Conservation (phyloP, 2,329 filamentous ascomycete species). For the Aphanocladium album region DNA sequence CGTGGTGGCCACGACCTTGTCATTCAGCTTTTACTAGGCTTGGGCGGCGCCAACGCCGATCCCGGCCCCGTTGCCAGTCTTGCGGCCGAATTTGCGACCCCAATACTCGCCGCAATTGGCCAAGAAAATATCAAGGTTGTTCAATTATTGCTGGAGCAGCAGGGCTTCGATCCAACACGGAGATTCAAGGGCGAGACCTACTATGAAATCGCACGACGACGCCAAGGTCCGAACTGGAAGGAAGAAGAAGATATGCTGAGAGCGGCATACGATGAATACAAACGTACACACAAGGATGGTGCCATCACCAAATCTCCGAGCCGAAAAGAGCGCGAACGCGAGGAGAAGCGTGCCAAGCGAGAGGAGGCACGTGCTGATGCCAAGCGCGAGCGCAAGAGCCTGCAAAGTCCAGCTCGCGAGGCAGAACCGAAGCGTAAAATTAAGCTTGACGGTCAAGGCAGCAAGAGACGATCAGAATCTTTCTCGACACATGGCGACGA, state of each 20-base stretch:
- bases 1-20: slow-evolving; percentile 87
- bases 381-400: slow-evolving; percentile 45
- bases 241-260: slow-evolving; percentile 80
- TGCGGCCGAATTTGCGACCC: slow-evolving; percentile 72
- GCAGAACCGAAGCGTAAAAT: slow-evolving; percentile 40
- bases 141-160: slow-evolving; percentile 70
- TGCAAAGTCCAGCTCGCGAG: slow-evolving; percentile 46
- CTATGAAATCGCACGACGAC: slow-evolving; percentile 76
- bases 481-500: slow-evolving; percentile 42
- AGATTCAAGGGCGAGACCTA: slow-evolving; percentile 75
- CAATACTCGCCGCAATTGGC: slow-evolving; percentile 90
- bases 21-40: slow-evolving; percentile 68
- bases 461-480: slow-evolving; percentile 44
- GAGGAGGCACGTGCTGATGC: slow-evolving; percentile 41
- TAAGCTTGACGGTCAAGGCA: slow-evolving; percentile 40
- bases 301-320: slow-evolving; percentile 48
- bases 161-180: slow-evolving; percentile 75
- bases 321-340: slow-evolving; percentile 37
- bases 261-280: slow-evolving; percentile 63
- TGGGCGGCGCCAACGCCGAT: slow-evolving; percentile 62
- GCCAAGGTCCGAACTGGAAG: slow-evolving; percentile 83
- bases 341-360: slow-evolving; percentile 39
- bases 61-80: slow-evolving; percentile 59
- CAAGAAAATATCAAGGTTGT: slow-evolving; percentile 83
- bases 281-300: slow-evolving; percentile 44